Conservation (phyloP, 441 rosid species). For the Populus trichocarpa region DNA sequence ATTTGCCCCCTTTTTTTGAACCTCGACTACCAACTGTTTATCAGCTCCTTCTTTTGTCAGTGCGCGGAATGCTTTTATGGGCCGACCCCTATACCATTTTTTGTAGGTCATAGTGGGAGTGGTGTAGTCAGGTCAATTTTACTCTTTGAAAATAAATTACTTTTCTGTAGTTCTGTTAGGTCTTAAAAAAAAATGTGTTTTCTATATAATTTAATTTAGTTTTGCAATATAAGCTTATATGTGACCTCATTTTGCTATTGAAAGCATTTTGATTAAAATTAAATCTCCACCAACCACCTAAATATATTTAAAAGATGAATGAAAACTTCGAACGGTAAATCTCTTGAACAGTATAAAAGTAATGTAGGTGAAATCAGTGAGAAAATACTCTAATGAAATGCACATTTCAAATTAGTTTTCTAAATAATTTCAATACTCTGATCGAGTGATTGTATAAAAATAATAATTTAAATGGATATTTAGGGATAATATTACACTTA, state of each 20-base stretch:
- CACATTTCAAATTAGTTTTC: background rate
- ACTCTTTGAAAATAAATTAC: no score
- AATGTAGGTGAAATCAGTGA: background rate
- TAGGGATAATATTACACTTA: background rate
- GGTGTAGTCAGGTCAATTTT: background rate
- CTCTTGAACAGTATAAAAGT: no score
- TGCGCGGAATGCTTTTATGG: background rate
- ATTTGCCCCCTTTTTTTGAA: background rate
- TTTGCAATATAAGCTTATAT: background rate
- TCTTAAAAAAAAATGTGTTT: no score
- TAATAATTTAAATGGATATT: background rate
- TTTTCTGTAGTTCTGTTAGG: background rate
- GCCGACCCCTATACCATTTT: background rate
- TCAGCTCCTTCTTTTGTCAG: background rate
- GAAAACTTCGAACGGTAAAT: no score
- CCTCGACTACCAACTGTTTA: background rate
- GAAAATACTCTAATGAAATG: background rate
- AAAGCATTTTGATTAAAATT: background rate
- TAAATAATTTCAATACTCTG: background rate
- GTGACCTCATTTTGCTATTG: background rate
- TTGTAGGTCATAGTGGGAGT: background rate
- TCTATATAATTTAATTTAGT: no score
- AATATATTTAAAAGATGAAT: no score
- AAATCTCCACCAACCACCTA: background rate
- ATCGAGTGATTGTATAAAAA: no score